Conservation (phyloP, 352 stramenopile genomes). For the Aphanomyces astaci region DNA sequence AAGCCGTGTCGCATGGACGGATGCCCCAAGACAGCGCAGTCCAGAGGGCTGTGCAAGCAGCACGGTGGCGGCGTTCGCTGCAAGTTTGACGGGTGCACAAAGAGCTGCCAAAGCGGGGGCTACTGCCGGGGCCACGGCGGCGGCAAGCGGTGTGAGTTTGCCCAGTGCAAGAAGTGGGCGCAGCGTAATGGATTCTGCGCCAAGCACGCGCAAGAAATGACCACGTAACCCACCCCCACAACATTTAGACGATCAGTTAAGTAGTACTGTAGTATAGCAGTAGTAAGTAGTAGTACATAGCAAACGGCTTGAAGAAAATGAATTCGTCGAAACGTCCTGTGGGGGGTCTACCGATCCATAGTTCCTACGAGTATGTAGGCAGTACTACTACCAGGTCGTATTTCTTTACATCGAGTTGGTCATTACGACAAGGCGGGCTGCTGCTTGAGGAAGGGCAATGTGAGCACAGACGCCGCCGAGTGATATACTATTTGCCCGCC, state of each 20-base stretch:
- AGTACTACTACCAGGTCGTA: too few relatives aligned
- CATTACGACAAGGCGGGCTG: background rate
- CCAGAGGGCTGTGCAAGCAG: slow-evolving; percentile 74
- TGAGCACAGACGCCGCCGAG: background rate
- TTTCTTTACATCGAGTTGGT: too few relatives aligned
- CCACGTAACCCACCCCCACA: slow-evolving; percentile 11
- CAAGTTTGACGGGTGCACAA: slow-evolving; percentile 81
- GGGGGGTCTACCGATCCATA: too few relatives aligned
- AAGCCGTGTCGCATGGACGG: slow-evolving; percentile 80
- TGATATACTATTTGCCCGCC: background rate
- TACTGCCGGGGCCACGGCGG: slow-evolving; percentile 78
- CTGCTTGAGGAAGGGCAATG: background rate
- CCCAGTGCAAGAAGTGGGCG: slow-evolving; percentile 79
- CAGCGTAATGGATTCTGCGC: slow-evolving; percentile 83
- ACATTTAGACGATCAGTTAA: too few relatives aligned
- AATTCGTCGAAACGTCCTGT: too few relatives aligned
- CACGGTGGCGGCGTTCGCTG: slow-evolving; percentile 77
- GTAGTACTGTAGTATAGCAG: background rate
- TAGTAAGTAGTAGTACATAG: too few relatives aligned
- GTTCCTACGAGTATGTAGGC: too few relatives aligned
- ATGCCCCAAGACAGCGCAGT: slow-evolving; percentile 80
- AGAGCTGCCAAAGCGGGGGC: slow-evolving; percentile 78
- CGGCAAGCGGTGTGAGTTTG: slow-evolving; percentile 78
- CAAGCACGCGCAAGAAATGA: slow-evolving; percentile 80
- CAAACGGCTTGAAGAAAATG: too few relatives aligned